These are phyloP conservation scores for Tetrapisispora phaffii DNA, from an alignment of 805 yeast species.

Conservation along the genomic window DNA sequence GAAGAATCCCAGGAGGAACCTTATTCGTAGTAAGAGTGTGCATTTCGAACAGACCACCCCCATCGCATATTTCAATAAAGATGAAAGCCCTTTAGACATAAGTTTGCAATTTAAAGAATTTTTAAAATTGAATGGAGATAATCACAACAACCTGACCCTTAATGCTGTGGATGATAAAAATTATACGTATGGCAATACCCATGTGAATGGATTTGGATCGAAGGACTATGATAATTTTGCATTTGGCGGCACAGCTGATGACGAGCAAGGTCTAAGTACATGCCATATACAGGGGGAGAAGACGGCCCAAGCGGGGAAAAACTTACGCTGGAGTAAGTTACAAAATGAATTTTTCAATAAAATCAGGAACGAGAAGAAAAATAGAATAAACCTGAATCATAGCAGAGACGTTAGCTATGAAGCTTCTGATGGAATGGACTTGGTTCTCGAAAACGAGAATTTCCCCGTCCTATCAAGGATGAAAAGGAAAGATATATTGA, in stretches of 20 bases:
- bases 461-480: conserved; percentile 23
- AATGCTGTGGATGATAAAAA: not conserved
- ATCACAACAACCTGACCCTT: not conserved
- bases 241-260: not conserved
- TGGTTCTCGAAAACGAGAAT: conserved; percentile 21
- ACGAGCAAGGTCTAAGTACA: not conserved
- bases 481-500: conserved; percentile 19
- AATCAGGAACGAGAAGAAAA: not conserved
- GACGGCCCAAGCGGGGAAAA: not conserved
- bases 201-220: not conserved
- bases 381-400: not conserved
- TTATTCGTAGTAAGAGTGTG: conserved; percentile 60
- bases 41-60: conserved; percentile 69
- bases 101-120: not conserved
- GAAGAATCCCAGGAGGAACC: not conserved
- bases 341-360: not conserved
- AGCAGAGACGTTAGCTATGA: not conserved
- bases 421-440: not conserved
- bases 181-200: conserved; percentile 1
- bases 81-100: conserved; percentile 38
- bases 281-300: not conserved
- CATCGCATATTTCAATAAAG: conserved; percentile 63
- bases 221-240: not conserved
- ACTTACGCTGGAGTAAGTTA: not conserved
- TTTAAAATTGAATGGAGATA: conserved; percentile 1